A percentile compares a stretch with the other conserved stretches of the same genome.
These are phyloP conservation scores for Detonula confervacea DNA, from an alignment of 352 stramenopile genomes.

Conservation along the genomic window DNA sequence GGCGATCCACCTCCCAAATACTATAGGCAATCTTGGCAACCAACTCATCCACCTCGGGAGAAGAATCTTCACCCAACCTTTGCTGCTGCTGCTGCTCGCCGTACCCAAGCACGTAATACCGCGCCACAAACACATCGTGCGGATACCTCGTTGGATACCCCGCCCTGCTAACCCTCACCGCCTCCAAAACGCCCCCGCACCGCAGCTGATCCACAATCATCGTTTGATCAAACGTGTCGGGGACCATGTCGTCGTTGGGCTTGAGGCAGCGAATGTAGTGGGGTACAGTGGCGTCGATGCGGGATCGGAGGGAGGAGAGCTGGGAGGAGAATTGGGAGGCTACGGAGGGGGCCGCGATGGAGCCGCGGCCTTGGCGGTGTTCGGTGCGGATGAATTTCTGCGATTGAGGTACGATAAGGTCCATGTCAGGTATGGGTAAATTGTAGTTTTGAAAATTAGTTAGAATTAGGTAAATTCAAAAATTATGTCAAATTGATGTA, in stretches of 20 bases:
- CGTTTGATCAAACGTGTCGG: conserved; percentile 86
- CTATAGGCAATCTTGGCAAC: conserved; percentile 62
- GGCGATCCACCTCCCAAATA: conserved; percentile 76
- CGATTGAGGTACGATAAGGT: no score
- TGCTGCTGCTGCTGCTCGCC: no score
- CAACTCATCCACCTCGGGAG: conserved; percentile 33
- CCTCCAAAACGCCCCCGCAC: conserved; percentile 93
- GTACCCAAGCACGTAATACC: conserved; percentile 65
- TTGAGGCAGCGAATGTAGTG: conserved; percentile 96
- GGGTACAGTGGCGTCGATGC: conserved; percentile 89
- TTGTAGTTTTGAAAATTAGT: no score
- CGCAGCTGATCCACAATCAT: conserved; percentile 92
- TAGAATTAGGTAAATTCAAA: background rate
- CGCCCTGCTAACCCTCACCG: conserved; percentile 91
- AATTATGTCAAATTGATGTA: background rate
- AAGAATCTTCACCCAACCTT: conserved; percentile 35
- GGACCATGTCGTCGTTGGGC: conserved; percentile 90
- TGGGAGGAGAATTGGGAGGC: conserved; percentile 89
- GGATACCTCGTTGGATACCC: conserved; percentile 93
- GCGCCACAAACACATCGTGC: conserved; percentile 88
- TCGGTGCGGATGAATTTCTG: conserved; percentile 13
- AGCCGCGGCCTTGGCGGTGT: background rate
- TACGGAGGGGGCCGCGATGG: conserved; percentile 21
- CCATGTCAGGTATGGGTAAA: no score
- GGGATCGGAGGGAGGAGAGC: conserved; percentile 88